Evolutionary conservation across 768 basidiomycete species (phyloP), one percentile per base, ranked within the genome.

Genomic region (Lentinula sp.): DNA sequence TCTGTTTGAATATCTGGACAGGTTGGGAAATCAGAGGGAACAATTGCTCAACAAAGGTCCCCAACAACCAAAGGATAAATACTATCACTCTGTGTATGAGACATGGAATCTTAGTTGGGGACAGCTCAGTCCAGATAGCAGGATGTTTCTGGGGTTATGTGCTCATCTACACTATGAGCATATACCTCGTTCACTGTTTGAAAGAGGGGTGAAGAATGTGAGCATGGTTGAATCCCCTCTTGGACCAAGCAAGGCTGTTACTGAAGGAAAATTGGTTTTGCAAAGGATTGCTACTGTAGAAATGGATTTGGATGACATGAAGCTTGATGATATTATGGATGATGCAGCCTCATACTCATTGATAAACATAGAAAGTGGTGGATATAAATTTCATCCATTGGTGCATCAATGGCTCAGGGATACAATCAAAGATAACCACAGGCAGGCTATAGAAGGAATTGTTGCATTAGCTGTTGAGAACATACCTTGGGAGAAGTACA

Each of bases 51-150:
- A 43, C 11, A 34, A 40, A 23, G 23, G 23, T n/a, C 5, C 21
- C 18, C 5, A 15, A 4, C 59, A 60, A 18, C 7, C 23, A 10
- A 8, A 11, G 9, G 42, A 60, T 42, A 21, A 28, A 16, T 52
- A 60, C 42, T 0, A 7, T 2, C 2, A 28, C 4, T 39, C 59
- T 21, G 39, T 60, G 11, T 60, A 52, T 54, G 21, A 50, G 16
- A 53, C 59, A 5, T 54, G 39, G 49, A 35, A 60, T n/a, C 18
- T 60, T 32, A 60, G 59, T 50, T 60, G 52, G 49, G 15, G 53
- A 18, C 9, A 45, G 11, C 50, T 60, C 1, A 34, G 32, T 60
- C 8, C 15, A 18, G 7, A 18, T 5, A 34, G 21, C 21, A 52
- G 53, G 18, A 40, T 8, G 2, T 43, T 60, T 6, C 43, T 60